Conservation (phyloP, 345 rosid genomes). For the Pistacia integerrima region DNA sequence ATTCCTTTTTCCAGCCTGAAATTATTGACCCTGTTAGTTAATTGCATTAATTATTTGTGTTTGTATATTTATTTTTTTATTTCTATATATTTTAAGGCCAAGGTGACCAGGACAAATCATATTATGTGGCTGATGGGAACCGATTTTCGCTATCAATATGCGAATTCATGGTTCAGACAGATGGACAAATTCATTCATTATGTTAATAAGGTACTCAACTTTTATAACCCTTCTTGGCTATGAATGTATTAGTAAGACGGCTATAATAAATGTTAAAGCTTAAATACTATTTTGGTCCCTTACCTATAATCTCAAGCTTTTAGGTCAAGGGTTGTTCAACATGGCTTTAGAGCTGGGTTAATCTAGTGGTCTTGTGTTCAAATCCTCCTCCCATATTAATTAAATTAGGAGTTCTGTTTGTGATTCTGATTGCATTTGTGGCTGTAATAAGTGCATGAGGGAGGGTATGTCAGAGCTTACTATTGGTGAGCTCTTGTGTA, state of each 20-base stretch:
- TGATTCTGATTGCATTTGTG: too few relatives aligned
- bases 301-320: too few relatives aligned
- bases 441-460: too few relatives aligned
- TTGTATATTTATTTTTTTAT: not conserved
- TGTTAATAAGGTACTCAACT: constrained; percentile 66
- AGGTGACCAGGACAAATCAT: constrained; percentile 90
- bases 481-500: too few relatives aligned
- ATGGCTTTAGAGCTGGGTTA: too few relatives aligned
- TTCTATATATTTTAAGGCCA: constrained; percentile 52
- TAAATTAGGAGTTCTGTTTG: too few relatives aligned
- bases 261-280: not conserved
- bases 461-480: too few relatives aligned
- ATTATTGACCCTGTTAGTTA: not conserved
- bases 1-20: not conserved
- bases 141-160: constrained; percentile 94
- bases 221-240: constrained; percentile 1
- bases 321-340: too few relatives aligned
- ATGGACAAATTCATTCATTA: constrained; percentile 97
- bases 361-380: too few relatives aligned
- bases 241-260: not conserved
- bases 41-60: not conserved
- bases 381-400: too few relatives aligned
- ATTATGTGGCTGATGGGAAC: constrained; percentile 96
- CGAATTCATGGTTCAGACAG: constrained; percentile 93
- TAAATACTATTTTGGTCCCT: not conserved